phyloP scores from a whole-genome alignment of 352 stramenopile genomes.

The Globisporangium megalacanthum region DNA sequence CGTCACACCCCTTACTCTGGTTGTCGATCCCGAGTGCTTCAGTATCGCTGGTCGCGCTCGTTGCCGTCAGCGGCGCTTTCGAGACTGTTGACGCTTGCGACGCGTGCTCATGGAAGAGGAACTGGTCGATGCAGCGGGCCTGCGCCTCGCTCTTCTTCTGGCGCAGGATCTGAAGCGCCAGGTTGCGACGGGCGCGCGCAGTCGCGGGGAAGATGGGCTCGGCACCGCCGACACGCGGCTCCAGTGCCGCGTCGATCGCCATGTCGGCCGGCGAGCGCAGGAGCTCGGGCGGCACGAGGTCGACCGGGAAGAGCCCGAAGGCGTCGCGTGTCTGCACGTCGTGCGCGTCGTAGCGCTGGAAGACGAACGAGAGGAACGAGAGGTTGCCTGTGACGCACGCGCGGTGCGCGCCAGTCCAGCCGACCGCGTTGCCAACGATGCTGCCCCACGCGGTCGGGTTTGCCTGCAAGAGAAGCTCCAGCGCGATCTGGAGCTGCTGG shows the following conservation, averaged over 20 bases:
- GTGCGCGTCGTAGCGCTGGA: conserved; percentile 30
- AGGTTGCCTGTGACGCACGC: conserved; percentile 56
- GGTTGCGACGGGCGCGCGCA: conserved; percentile 20
- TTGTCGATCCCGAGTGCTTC: too few species aligned
- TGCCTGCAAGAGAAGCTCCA: conserved; percentile 47
- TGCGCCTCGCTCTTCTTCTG: conserved; percentile 28
- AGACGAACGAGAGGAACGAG: conserved; percentile 46
- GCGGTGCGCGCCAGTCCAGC: conserved; percentile 49
- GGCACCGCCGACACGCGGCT: conserved; percentile 1
- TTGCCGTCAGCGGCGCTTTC: not conserved
- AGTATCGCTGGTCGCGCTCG: not conserved
- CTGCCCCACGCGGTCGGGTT: conserved; percentile 23
- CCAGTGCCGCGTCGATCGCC: conserved; percentile 7
- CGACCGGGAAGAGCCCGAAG: conserved; percentile 46
- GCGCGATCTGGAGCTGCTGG: conserved; percentile 55
- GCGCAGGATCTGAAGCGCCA: conserved; percentile 30
- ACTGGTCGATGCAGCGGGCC: conserved; percentile 12
- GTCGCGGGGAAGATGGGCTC: conserved; percentile 11
- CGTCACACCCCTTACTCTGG: not conserved
- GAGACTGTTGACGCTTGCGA: not conserved
- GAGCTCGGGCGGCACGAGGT: conserved; percentile 50
- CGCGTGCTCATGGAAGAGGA: conserved; percentile 11
- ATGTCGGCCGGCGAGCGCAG: conserved; percentile 24
- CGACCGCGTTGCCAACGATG: conserved; percentile 22
- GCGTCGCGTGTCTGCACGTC: conserved; percentile 33